Base-by-base conservation (phyloP, 352 stramenopile genomes). In the Aphanomyces astaci region DNA sequence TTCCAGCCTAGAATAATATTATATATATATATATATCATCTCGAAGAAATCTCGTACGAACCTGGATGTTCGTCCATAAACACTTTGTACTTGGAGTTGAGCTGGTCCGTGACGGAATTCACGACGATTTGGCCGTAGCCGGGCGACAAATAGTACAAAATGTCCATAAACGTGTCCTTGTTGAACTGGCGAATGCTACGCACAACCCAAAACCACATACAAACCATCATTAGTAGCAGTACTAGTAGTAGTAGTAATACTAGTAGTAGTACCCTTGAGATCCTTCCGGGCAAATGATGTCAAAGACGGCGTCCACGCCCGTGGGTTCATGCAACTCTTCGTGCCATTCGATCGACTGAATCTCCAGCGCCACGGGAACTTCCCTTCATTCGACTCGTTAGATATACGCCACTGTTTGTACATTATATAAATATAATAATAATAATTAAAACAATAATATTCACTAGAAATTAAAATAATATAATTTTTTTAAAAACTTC, bases 111-210 rank as follows among this genome's bases (percentile, higher is more conserved):
- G 55, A 97, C 90, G 4, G 92, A 91, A 74, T 97, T 83, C 49
- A 98, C 79, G 43, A 98, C 95, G 22, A 96, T 78, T 67, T 97
- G 90, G 4, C 94, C 89, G 71, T 97, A 96, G 1, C 84, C 76
- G 36, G 90, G 87, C n/a, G 85, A 96, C 71, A 98, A 75, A 73
- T 97, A 98, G 56, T 96, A 98, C 2, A 97, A 70, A 15, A 97
- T 86, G 60, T 98, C 92, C 86, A 98, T 95, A 28, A 98, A 77
- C 0, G 92, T 97, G 73, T 97, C 92, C 71, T 98, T 98, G 71
- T 89, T 96, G 71, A 97, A 98, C 31, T 96, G 80, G 49, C 92
- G 80, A 72, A 98, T 89, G 46, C 86, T 92, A 71, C 11, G 28
- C 9, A 46, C 39, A 46, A 9, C 27, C 33, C 62, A 43, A n/a